Base-by-base conservation (phyloP, 257 asterid species). In the Plantago ovata region DNA sequence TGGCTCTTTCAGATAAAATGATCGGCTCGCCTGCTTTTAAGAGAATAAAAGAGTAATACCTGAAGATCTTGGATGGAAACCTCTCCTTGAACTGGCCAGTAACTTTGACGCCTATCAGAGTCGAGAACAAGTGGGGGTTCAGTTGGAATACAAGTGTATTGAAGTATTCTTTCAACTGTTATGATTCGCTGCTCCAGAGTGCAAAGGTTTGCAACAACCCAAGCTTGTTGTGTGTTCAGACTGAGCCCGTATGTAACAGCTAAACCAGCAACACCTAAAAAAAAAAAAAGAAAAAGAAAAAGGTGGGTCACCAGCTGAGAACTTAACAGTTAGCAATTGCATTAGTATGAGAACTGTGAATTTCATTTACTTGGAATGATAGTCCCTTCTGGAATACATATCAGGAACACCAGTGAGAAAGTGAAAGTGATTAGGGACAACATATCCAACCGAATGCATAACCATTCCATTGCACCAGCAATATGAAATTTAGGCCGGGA, bases 391-490 rank as follows among this genome's bases (percentile, higher is more conserved):
- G 98, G 98, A 63, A 91, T 71, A 18, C 73, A 62, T 67, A 91
- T 69, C 77, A 91, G 65, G 80, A 85, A 78, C 69, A 91, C 62
- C 73, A 91, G 71, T 0, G 90, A 73, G 49, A 77, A 83, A 42
- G 81, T 72, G 57, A 91, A 91, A 10, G 95, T 83, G 44, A 87
- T 9, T 32, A 84, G 84, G 22, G 95, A 87, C 66, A 87, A 67
- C 56, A 81, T 43, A 71, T 87, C 92, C 76, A 91, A 72, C 44
- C 96, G 95, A 56, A 87, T 68, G 80, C 92, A 85, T n/a, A 91
- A 81, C 98, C 98, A 87, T 75, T 91, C 94, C 96, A 83, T 87
- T 11, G 96, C 96, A 44, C 73, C 89, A 56, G 89, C 56, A 13
- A 60, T 67, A 62, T 91, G 83, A 65, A 91, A 87, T 75, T 78